phyloP scores from a whole-genome alignment of 768 basidiomycete genomes.

The Psilocybe tampanensis region DNA sequence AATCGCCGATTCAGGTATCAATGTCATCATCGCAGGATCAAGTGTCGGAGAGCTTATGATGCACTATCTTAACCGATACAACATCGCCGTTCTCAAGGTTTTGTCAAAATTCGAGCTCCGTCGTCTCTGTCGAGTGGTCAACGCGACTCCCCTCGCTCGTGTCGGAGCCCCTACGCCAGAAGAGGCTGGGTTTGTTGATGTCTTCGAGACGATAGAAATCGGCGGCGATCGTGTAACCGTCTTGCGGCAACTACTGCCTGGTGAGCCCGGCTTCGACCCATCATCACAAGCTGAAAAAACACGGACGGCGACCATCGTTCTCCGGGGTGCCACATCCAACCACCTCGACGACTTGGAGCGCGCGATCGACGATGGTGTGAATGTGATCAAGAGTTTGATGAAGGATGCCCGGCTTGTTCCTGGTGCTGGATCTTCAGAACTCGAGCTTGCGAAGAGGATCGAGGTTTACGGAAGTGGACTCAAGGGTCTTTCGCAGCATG shows the following conservation, averaged over 20 bases:
- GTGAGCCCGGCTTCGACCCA: conserved; percentile 66
- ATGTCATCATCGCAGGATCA: conserved; percentile 91
- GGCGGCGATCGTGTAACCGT: conserved; percentile 99
- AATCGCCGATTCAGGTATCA: conserved; percentile 94
- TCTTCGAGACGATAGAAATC: conserved; percentile 95
- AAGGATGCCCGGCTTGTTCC: conserved; percentile 91
- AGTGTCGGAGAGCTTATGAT: conserved; percentile 93
- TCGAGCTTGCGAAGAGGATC: conserved; percentile 86
- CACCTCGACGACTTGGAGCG: conserved; percentile 95
- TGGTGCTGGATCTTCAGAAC: conserved; percentile 92
- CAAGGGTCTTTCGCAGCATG: conserved; percentile 92
- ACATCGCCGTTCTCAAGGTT: conserved; percentile 95
- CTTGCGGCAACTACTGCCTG: conserved; percentile 75
- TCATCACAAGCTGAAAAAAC: conserved; percentile 65
- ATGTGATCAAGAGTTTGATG: conserved; percentile 90
- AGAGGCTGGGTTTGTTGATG: conserved; percentile 91
- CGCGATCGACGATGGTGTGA: conserved; percentile 95
- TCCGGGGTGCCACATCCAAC: conserved; percentile 94
- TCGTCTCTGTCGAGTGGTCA: conserved; percentile 91
- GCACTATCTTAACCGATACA: conserved; percentile 93
- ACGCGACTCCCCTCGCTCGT: conserved; percentile 94
- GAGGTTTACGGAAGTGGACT: conserved; percentile 86
- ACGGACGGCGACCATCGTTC: conserved; percentile 89
- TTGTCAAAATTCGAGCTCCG: conserved; percentile 98
- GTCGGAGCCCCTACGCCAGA: conserved; percentile 96